A percentile compares a stretch with the other conserved stretches of the same genome.
Evolutionary conservation across 78 protist species (phyloP).

Genomic region (Paulinella micropora): DNA sequence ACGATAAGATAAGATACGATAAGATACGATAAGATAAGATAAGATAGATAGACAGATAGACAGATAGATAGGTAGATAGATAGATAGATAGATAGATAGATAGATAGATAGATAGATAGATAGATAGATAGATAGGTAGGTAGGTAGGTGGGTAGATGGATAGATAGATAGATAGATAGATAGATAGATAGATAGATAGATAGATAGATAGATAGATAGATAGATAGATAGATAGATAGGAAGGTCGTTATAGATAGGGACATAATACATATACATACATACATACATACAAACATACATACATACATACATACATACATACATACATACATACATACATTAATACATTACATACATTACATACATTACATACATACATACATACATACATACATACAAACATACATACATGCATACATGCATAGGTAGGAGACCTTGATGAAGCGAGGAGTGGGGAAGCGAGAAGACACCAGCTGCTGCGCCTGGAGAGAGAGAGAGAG

Average conservation of each 20-base stretch:
- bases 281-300: background rate
- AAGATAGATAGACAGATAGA: constrained; percentile 49
- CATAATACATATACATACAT: background rate
- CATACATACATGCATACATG: background rate
- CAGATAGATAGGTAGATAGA: background rate
- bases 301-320: background rate
- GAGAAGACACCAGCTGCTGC: background rate
- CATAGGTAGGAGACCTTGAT: too few species aligned
- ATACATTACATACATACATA: background rate
- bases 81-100: background rate
- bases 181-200: background rate
- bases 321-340: background rate
- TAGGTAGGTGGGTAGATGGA: background rate
- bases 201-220: background rate
- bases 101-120: background rate
- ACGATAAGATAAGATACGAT: too few species aligned
- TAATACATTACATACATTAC: background rate
- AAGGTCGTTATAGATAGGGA: background rate
- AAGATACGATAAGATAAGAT: too few species aligned
- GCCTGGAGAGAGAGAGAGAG: too few species aligned
- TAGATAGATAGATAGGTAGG: background rate
- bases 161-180: background rate
- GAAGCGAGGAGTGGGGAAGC: constrained; percentile 21
- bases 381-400: background rate
- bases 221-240: background rate